Conservation (phyloP, 2,329 filamentous ascomycete genomes). For the Fusarium buxicola region DNA sequence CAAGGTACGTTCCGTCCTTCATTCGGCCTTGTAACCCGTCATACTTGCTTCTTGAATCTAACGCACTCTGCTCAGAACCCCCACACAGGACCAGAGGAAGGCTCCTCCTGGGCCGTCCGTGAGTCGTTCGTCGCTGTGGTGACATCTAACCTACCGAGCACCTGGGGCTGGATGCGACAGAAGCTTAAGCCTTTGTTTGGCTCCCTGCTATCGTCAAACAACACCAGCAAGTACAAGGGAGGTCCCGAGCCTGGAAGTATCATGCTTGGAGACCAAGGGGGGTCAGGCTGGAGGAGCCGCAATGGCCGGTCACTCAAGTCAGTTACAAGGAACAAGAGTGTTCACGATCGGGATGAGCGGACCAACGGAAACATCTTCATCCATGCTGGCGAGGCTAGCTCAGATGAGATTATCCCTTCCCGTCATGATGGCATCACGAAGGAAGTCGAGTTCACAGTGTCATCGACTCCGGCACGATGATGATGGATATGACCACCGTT, state of each 20-base stretch:
- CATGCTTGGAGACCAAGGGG: conserved; percentile 36
- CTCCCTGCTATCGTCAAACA: conserved; percentile 41
- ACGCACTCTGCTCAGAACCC: conserved; percentile 47
- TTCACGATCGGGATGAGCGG: neutral
- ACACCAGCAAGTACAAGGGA: conserved; percentile 31
- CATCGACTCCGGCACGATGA: conserved; percentile 10
- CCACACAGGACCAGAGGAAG: conserved; percentile 48
- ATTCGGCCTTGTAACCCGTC: too few species aligned
- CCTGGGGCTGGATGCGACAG: conserved; percentile 44
- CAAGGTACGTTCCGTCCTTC: conserved; percentile 39
- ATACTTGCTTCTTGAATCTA: neutral
- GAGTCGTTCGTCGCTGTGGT: conserved; percentile 56
- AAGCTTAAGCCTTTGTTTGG: conserved; percentile 42
- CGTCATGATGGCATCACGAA: conserved; percentile 26
- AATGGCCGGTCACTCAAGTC: conserved; percentile 26
- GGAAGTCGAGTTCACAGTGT: conserved; percentile 38
- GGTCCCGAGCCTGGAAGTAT: conserved; percentile 39
- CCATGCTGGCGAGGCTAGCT: conserved; percentile 35
- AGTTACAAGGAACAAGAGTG: neutral
- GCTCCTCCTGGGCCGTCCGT: conserved; percentile 52
- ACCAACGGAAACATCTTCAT: conserved; percentile 21
- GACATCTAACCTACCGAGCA: conserved; percentile 53
- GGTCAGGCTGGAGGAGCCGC: conserved; percentile 33
- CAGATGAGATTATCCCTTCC: conserved; percentile 36
- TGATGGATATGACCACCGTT: neutral